These are phyloP conservation scores for Pythium scleroteichum DNA, from an alignment of 352 stramenopile genomes.

Conservation along the genomic window DNA sequence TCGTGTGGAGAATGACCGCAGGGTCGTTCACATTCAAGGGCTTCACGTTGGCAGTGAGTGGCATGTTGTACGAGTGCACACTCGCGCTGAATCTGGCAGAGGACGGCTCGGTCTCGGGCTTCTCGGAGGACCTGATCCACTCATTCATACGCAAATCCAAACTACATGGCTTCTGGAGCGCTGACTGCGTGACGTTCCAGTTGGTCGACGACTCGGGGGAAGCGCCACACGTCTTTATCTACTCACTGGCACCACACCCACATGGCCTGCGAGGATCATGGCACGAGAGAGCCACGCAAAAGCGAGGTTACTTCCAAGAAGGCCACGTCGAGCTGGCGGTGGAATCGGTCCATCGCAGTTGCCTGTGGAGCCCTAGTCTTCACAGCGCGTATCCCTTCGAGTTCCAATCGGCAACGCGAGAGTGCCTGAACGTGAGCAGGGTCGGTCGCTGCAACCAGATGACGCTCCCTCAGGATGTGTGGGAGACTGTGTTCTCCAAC, in stretches of 20 bases:
- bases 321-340: slow-evolving; percentile 16
- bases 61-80: slow-evolving; percentile 72
- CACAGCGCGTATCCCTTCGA: slow-evolving; percentile 13
- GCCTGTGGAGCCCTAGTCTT: slow-evolving; percentile 3
- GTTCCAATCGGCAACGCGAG: slow-evolving; percentile 11
- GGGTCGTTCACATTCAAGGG: slow-evolving; percentile 56
- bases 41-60: slow-evolving; percentile 57
- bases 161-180: slow-evolving; percentile 44
- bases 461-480: slow-evolving; percentile 12
- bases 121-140: slow-evolving; percentile 46
- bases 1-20: slow-evolving; percentile 40
- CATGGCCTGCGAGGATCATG: slow-evolving; percentile 17
- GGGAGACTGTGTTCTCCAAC: slow-evolving; percentile 13
- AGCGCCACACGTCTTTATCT: slow-evolving; percentile 9
- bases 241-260: slow-evolving; percentile 18
- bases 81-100: slow-evolving; percentile 42
- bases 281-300: slow-evolving; percentile 15
- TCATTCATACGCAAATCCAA: slow-evolving; percentile 44
- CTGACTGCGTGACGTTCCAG: slow-evolving; percentile 18
- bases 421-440: slow-evolving; percentile 14
- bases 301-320: slow-evolving; percentile 22
- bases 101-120: slow-evolving; percentile 36
- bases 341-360: neutral
- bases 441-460: neutral
- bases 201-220: slow-evolving; percentile 14